phyloP scores from a whole-genome alignment of 768 basidiomycete genomes.

The Leccinum rimulosum region DNA sequence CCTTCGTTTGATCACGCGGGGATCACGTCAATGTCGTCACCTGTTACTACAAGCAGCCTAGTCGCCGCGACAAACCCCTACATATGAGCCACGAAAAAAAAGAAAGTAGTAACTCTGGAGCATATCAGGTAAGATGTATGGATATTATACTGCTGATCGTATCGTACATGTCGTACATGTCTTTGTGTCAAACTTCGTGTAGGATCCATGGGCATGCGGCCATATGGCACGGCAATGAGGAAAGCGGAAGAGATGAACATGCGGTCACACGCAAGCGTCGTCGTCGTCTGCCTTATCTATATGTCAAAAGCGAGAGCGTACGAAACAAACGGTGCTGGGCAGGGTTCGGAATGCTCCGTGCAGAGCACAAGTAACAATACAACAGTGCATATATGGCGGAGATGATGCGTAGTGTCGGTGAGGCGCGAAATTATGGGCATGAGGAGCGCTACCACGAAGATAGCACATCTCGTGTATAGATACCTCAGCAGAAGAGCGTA shows the following conservation, averaged over 20 bases:
- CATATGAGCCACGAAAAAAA: not conserved
- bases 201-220: constrained; percentile 19
- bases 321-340: not conserved
- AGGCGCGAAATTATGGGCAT: constrained; percentile 17
- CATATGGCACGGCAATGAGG: constrained; percentile 12
- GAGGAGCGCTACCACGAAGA: constrained; percentile 19
- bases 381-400: constrained; percentile 6
- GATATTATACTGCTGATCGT: constrained; percentile 24
- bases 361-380: constrained; percentile 12
- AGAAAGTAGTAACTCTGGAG: constrained; percentile 5
- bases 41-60: constrained; percentile 7
- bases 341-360: constrained; percentile 2
- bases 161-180: constrained; percentile 30
- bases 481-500: constrained; percentile 16
- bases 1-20: constrained; percentile 1
- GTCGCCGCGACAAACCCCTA: not conserved
- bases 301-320: constrained; percentile 11
- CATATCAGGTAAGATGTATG: constrained; percentile 12
- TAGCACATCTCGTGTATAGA: constrained; percentile 18
- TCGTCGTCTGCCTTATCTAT: constrained; percentile 22
- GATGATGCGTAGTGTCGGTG: constrained; percentile 12
- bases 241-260: constrained; percentile 22
- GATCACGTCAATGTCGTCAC: constrained; percentile 2
- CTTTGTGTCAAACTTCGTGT: constrained; percentile 13
- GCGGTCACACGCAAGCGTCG: constrained; percentile 15